These are phyloP conservation scores for Dactylellina cionopaga DNA, from an alignment of 2,329 filamentous ascomycete species.

Conservation along the genomic window DNA sequence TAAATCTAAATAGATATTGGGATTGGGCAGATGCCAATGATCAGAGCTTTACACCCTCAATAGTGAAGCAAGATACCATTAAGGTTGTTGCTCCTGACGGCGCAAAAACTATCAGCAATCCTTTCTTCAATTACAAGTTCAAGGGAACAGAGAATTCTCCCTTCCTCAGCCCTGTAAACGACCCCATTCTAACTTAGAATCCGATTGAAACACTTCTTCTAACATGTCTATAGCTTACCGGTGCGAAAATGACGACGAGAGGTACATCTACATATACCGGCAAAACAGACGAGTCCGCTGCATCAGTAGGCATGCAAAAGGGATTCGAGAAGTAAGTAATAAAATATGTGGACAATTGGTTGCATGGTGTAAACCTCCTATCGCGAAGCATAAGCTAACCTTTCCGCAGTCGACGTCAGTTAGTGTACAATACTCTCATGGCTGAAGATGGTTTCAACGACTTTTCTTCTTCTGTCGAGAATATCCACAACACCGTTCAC, in stretches of 20 bases:
- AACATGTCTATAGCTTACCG: conserved; percentile 5
- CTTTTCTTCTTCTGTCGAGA: conserved; percentile 53
- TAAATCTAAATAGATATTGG: conserved; percentile 52
- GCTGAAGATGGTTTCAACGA: conserved; percentile 49
- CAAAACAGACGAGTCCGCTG: background rate
- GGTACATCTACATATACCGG: background rate
- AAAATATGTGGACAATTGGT: background rate
- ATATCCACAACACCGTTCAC: conserved; percentile 56
- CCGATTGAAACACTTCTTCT: too few species aligned
- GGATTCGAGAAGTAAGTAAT: background rate
- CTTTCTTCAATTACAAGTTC: conserved; percentile 10
- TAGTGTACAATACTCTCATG: conserved; percentile 54
- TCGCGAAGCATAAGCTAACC: too few species aligned
- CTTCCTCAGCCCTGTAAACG: background rate
- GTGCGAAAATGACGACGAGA: background rate
- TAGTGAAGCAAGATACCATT: conserved; percentile 31
- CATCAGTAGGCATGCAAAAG: background rate
- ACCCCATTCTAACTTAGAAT: too few species aligned
- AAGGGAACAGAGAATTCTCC: background rate
- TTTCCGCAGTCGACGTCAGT: conserved; percentile 48
- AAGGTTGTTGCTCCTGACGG: conserved; percentile 40
- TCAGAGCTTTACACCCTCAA: conserved; percentile 45
- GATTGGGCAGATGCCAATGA: conserved; percentile 52
- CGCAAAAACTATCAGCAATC: conserved; percentile 20
- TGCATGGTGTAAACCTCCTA: background rate